Conservation (phyloP, 164 flowering plant genomes). For the Chimonanthus praecox region DNA sequence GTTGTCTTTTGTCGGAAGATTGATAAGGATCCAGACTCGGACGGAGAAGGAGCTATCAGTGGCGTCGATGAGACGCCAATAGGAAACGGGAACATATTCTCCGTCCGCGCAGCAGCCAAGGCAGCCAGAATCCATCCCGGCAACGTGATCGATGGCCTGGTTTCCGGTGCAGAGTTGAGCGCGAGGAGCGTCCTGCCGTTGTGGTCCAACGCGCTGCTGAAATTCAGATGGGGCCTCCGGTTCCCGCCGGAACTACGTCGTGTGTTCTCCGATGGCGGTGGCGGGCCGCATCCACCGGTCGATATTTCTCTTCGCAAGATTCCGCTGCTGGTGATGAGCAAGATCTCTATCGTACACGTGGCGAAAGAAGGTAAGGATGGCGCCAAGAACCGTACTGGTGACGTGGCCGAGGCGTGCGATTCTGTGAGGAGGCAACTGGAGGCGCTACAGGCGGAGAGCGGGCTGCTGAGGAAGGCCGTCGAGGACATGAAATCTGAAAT, state of each 20-base stretch:
- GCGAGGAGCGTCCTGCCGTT: constrained; percentile 57
- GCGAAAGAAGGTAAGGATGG: constrained; percentile 14
- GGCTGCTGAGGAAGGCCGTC: constrained; percentile 40
- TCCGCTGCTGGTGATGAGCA: constrained; percentile 58
- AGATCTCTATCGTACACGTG: constrained; percentile 67
- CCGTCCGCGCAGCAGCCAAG: constrained; percentile 8
- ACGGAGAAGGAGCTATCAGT: constrained; percentile 7
- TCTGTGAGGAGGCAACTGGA: constrained; percentile 47
- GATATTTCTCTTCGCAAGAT: constrained; percentile 31
- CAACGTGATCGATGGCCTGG: constrained; percentile 12
- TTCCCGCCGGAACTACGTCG: constrained; percentile 36
- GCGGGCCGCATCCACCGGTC: constrained; percentile 20
- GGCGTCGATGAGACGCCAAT: constrained; percentile 9
- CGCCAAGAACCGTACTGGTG: constrained; percentile 10
- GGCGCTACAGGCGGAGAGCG: constrained; percentile 39
- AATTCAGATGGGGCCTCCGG: constrained; percentile 54
- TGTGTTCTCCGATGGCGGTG: constrained; percentile 1
- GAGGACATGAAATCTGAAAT: constrained; percentile 45
- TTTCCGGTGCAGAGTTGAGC: constrained; percentile 43
- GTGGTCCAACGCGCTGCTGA: constrained; percentile 35
- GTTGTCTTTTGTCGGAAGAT: constrained; percentile 16
- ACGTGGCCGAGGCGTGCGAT: constrained; percentile 31
- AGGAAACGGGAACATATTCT: constrained; percentile 7
- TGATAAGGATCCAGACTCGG: constrained; percentile 19
- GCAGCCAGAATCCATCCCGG: constrained; percentile 1